Evolutionary conservation across 768 basidiomycete species (phyloP), one percentile per base, ranked within the genome.

Genomic region (Serendipita sp.): DNA sequence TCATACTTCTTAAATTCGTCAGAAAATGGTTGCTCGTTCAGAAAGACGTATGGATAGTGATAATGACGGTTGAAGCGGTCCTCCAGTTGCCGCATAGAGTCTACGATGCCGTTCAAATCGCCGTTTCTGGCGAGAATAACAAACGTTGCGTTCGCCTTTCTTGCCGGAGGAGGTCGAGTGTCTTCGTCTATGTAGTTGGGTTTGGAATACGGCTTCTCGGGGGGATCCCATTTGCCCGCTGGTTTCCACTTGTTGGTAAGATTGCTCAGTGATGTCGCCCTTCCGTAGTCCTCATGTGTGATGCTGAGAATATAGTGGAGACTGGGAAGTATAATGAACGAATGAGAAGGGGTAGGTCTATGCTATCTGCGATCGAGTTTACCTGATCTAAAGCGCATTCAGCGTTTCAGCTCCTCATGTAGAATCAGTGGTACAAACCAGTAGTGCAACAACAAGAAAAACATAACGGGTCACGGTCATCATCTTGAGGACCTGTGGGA

Each of bases 61-160:
- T 77, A 83, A 69, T 80, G 78, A 67, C 80, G 78, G 72, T 85
- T 85, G 74, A 83, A 84, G 18, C 81, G 74, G 67, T 80, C 77
- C 72, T 85, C 83, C 74, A 89, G 80, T 72, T 86, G 83, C 70
- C 85, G 83, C 74, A 89, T 79, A 68, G 83, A 85, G 68, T 76
- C 80, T 45, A 84, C 70, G 63, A 88, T 80, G 3, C 83, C 82
- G 62, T 78, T 76, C 65, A 85, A 71, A 71, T 85, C 84, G 48
- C 77, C 73, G 71, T 86, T 85, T 2, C 85, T 78, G 3, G 83
- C 85, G 35, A 84, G 73, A 68, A 91, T 81, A 58, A 91, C 90
- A 71, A 92, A 86, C 2, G 82, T 83, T 30, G 91, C 91, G 71
- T 89, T 91, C 2, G 88, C 89, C 71, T 81, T 89, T 44, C 84